These are phyloP conservation scores for Ilyonectria robusta DNA, from an alignment of 2,329 filamentous ascomycete species.

Conservation along the genomic window DNA sequence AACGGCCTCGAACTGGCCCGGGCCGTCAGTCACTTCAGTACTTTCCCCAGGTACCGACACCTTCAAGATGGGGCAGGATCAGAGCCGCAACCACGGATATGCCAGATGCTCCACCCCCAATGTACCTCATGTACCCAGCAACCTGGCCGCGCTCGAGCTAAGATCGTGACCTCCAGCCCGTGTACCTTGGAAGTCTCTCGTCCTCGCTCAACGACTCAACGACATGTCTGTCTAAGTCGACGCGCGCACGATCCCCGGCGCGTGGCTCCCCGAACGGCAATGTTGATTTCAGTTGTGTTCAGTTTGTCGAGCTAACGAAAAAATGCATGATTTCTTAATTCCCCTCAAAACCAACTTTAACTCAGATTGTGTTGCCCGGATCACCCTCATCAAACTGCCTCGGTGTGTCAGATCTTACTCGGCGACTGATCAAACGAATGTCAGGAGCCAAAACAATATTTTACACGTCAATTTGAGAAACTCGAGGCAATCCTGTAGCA, in stretches of 20 bases:
- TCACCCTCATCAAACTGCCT: not conserved
- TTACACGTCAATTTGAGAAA: too few relatives aligned
- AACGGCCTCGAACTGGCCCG: constrained; percentile 12
- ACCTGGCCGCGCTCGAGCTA: constrained; percentile 47
- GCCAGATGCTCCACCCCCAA: constrained; percentile 46
- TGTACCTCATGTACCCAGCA: constrained; percentile 49
- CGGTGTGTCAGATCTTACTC: not conserved
- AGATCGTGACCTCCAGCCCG: constrained; percentile 48
- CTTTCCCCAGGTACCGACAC: constrained; percentile 30
- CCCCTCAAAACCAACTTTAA: not conserved
- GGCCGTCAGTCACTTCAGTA: constrained; percentile 17
- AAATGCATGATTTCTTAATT: not conserved
- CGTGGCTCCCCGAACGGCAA: constrained; percentile 2
- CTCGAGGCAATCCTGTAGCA: not conserved
- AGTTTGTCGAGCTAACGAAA: not conserved
- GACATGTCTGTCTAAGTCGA: constrained; percentile 19
- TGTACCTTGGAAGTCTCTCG: constrained; percentile 47
- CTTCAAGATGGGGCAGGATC: constrained; percentile 41
- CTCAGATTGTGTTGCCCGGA: not conserved
- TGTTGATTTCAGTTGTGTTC: not conserved
- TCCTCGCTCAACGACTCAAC: constrained; percentile 37
- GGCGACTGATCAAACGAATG: not conserved
- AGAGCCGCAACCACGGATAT: constrained; percentile 49
- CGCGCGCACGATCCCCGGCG: not conserved
- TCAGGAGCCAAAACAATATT: not conserved